phyloP scores from a whole-genome alignment of 257 asterid species.

The Fraxinus excelsior region DNA sequence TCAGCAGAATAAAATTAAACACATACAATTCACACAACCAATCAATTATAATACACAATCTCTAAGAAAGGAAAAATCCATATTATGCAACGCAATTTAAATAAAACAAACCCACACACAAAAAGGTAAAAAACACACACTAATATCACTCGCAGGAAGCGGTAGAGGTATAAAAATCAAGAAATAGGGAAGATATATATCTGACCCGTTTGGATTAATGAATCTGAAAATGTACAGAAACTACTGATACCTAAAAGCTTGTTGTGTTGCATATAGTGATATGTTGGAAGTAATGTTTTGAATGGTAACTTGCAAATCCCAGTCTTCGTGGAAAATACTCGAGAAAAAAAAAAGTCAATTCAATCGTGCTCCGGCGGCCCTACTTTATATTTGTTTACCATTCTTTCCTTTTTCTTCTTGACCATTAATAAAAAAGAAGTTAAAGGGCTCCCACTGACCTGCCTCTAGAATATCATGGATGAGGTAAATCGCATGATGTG shows the following conservation, averaged over 20 bases:
- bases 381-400: neutral
- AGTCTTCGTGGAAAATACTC: slow-evolving; percentile 28
- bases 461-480: no score
- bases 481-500: no score
- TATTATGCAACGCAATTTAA: neutral
- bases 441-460: no score
- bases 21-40: neutral
- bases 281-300: slow-evolving; percentile 25
- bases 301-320: slow-evolving; percentile 21
- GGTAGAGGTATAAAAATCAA: neutral
- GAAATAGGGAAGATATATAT: slow-evolving; percentile 14
- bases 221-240: slow-evolving; percentile 31
- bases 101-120: neutral
- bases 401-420: neutral
- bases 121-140: slow-evolving; percentile 6
- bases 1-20: neutral
- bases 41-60: neutral
- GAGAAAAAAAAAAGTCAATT: slow-evolving; percentile 18
- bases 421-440: neutral
- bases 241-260: slow-evolving; percentile 29
- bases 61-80: neutral
- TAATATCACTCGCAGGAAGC: slow-evolving; percentile 17
- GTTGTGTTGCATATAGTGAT: slow-evolving; percentile 18
- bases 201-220: slow-evolving; percentile 36
- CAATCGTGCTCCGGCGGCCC: neutral